Evolutionary conservation across 75 land plant genomes (phyloP).

Genomic region (Selaginella tamariscina): DNA sequence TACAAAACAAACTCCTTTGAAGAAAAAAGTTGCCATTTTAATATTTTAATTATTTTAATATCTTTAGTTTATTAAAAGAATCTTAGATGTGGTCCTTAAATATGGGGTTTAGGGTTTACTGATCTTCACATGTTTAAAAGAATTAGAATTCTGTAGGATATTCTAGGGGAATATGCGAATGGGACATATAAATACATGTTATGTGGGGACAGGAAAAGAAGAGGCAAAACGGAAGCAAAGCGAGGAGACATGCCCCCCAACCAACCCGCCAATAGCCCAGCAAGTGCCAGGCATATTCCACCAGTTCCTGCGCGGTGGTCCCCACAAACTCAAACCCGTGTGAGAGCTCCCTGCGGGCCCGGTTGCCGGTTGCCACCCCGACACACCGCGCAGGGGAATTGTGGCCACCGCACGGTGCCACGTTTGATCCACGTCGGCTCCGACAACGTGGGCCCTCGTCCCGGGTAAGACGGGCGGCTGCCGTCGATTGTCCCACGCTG

Average conservation of each 20-base stretch:
- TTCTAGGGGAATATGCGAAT: too few species aligned
- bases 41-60: too few species aligned
- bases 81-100: too few species aligned
- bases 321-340: neutral
- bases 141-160: too few species aligned
- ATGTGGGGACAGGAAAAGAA: neutral
- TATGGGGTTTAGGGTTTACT: too few species aligned
- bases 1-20: too few species aligned
- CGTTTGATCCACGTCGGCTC: neutral
- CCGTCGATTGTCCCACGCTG: too few species aligned
- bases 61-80: too few species aligned
- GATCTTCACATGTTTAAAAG: too few species aligned
- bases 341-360: neutral
- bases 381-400: neutral
- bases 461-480: too few species aligned
- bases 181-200: neutral
- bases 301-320: neutral
- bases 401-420: slow-evolving; percentile 1
- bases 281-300: neutral
- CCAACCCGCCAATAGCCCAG: neutral
- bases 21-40: too few species aligned
- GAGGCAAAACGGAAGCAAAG: neutral
- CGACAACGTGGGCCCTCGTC: neutral
- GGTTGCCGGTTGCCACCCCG: neutral
- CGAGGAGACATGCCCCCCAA: slow-evolving; percentile 2